phyloP scores from a whole-genome alignment of 73 alveolate species.

The Tetrahymena elliotti region DNA sequence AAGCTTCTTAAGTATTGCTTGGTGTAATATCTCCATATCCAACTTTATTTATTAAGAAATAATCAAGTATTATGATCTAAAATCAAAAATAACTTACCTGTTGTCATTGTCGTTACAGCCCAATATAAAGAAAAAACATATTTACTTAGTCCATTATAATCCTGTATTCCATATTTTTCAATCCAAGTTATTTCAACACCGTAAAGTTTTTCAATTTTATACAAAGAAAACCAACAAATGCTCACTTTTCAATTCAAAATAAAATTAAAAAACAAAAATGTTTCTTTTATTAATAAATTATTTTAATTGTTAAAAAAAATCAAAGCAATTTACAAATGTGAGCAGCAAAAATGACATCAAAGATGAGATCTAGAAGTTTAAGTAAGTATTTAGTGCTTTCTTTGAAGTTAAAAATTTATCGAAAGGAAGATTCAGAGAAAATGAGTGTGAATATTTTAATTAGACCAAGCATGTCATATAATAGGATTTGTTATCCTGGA shows the following conservation, averaged over 20 bases:
- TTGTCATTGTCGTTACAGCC: not conserved
- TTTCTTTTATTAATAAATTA: too few relatives aligned
- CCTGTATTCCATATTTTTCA: not conserved
- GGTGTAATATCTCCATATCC: slow-evolving; percentile 47
- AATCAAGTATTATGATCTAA: not conserved
- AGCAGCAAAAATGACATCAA: not conserved
- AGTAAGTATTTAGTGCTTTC: not conserved
- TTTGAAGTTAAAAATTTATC: not conserved
- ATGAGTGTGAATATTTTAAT: not conserved
- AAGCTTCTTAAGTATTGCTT: slow-evolving; percentile 25
- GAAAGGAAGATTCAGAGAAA: not conserved
- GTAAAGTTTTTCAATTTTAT: not conserved
- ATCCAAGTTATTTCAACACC: not conserved
- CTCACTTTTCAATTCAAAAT: not conserved
- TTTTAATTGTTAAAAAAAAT: too few relatives aligned
- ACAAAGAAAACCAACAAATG: not conserved
- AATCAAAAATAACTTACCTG: not conserved
- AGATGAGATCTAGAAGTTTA: not conserved
- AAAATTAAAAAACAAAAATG: too few relatives aligned
- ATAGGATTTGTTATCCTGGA: not conserved
- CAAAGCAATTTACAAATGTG: not conserved
- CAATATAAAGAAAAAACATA: not conserved
- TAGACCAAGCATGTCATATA: not conserved
- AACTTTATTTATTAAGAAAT: not conserved
- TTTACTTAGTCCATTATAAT: not conserved